Base-by-base conservation (phyloP, 1,284 basidiomycete genomes). In the Trichosporon coremiiforme region DNA sequence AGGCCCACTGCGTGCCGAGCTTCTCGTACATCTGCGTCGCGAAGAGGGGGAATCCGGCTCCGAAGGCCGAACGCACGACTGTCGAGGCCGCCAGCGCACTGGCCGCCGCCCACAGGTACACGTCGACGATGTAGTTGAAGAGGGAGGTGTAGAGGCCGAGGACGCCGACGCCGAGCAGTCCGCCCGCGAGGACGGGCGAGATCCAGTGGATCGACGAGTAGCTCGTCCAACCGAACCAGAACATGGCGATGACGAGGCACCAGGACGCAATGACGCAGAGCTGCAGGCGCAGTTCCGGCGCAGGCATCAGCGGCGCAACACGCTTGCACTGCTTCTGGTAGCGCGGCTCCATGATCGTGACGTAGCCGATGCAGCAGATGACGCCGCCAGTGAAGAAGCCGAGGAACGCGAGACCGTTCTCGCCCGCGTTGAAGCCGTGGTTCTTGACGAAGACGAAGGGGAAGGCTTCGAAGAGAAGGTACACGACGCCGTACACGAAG, bases 141-240 rank as follows among this genome's bases (percentile, higher is more conserved):
- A 85, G 72, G 3, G 79, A 79, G 29, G 86, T 79, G 78, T 87
- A 87, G 88, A 90, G 88, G 72, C 88, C 87, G 33, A 89, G 82
- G 10, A 84, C 75, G 17, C 64, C 75, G 8, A 84, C 73, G 10
- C 82, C 82, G 73, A 85, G 81, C 10, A 86, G 73, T 2, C 78
- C 80, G 29, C 84, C 85, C 9, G 86, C 84, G 22, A 85, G 72
- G n/a, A 85, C 75, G 10, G 84, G 82, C 8, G 77, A 80, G 73
- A 85, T 85, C 80, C 82, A 85, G 67, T 82, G 80, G 64, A 86
- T 81, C 20, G 69, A 75, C 4, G 80, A 67, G 72, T 81, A 85
- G 33, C 78, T 78, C 62, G 81, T 86, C 83, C 84, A 87, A 64
- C 76, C 85, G 76, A 75, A 82, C 82, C 84, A 83, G 81, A 81